A percentile compares a stretch with the other conserved stretches of the same genome.
Conservation (phyloP, 108 stramenopile species). For the Skeletonema menzelii region DNA sequence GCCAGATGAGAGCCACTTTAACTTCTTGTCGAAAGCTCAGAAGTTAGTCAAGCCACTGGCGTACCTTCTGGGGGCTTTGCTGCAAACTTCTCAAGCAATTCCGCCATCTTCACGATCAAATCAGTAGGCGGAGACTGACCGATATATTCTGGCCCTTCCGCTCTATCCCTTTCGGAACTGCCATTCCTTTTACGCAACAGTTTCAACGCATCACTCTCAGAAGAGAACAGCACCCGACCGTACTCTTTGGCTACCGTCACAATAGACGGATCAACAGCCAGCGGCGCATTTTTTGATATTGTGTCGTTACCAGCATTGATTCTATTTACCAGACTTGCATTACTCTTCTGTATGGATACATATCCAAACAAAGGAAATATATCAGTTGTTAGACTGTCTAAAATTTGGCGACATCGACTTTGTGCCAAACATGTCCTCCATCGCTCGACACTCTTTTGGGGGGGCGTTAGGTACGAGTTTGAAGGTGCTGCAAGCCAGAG, state of each 20-base stretch:
- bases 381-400: slow-evolving; percentile 12
- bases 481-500: not conserved
- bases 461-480: slow-evolving; percentile 18
- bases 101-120: not conserved
- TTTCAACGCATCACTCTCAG: slow-evolving; percentile 13
- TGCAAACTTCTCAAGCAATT: not conserved
- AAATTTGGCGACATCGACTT: not conserved
- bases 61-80: not conserved
- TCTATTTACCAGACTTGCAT: not conserved
- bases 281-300: not conserved
- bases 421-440: slow-evolving; percentile 22
- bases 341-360: not conserved
- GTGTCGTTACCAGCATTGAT: not conserved
- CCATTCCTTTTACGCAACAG: not conserved
- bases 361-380: slow-evolving; percentile 28
- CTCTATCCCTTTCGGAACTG: not conserved
- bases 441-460: not conserved
- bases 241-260: slow-evolving; percentile 12
- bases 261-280: not conserved
- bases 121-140: not conserved
- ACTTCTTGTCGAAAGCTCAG: too few species aligned
- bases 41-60: not conserved
- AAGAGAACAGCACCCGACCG: slow-evolving; percentile 32
- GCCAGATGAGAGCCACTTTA: too few species aligned
- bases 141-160: not conserved